Evolutionary conservation across 306 rosid species (phyloP).

Genomic region (Casuarina glauca): DNA sequence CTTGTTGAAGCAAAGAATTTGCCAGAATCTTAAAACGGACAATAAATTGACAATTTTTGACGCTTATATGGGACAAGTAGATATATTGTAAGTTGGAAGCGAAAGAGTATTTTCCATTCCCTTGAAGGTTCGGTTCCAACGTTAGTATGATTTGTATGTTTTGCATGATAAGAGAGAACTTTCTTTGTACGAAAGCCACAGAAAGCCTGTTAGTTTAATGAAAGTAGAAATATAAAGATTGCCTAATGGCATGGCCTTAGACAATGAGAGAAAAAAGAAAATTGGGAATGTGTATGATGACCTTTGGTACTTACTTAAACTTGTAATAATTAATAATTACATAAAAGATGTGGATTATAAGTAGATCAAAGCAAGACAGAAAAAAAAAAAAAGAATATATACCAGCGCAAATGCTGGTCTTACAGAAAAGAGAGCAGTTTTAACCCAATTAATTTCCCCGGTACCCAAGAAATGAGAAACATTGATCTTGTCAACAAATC

Average conservation of each 20-base stretch:
- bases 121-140: conserved; percentile 37
- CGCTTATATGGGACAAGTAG: conserved; percentile 14
- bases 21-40: conserved; percentile 26
- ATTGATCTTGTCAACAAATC: too few species aligned
- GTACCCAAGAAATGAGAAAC: too few species aligned
- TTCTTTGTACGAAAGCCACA: conserved; percentile 42
- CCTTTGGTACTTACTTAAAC: too few species aligned
- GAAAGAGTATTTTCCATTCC: conserved; percentile 30
- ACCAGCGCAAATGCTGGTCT: too few species aligned
- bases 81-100: conserved; percentile 25
- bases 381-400: neutral
- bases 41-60: conserved; percentile 13
- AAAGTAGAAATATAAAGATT: conserved; percentile 39
- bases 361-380: neutral
- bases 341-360: too few species aligned
- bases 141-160: conserved; percentile 44
- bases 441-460: too few species aligned
- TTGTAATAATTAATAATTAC: too few species aligned
- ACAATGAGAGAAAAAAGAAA: neutral
- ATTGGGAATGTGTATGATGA: too few species aligned
- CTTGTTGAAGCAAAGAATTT: conserved; percentile 25
- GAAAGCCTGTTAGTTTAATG: conserved; percentile 39
- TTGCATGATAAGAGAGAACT: conserved; percentile 61
- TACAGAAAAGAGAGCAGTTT: too few species aligned
- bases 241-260: conserved; percentile 11